Percentiles rank a stretch among this genome's conserved stretches.
These are phyloP conservation scores for Amesomyces nigricolor DNA, from an alignment of 2,329 filamentous ascomycete species.

Conservation along the genomic window DNA sequence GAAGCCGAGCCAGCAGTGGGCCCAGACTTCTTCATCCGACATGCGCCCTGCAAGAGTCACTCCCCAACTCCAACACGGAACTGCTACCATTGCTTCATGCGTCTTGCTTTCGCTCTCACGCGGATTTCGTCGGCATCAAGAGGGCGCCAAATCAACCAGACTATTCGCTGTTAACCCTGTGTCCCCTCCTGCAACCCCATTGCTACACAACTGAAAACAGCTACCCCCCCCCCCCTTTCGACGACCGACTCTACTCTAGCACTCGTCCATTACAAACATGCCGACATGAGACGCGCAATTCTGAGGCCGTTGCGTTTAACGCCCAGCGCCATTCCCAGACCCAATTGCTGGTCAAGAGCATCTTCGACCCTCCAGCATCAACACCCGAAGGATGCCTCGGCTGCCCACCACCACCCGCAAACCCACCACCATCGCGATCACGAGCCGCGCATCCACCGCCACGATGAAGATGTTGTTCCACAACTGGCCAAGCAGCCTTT, in stretches of 20 bases:
- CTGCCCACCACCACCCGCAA: constrained; percentile 10
- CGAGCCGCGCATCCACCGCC: constrained; percentile 30
- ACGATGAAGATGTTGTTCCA: constrained; percentile 70
- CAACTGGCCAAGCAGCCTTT: constrained; percentile 71
- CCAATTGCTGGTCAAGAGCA: constrained; percentile 4
- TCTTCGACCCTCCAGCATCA: constrained; percentile 20
- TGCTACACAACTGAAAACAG: neutral
- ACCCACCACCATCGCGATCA: constrained; percentile 31
- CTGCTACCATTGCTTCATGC: neutral
- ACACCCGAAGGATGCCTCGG: constrained; percentile 8
- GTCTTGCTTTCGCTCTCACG: too few species aligned
- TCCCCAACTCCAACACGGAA: neutral
- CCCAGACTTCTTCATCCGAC: neutral
- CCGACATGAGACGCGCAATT: constrained; percentile 40
- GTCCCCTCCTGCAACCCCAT: too few species aligned
- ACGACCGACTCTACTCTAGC: too few species aligned
- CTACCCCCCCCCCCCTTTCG: neutral
- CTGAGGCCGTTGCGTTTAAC: constrained; percentile 36
- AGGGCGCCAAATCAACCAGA: too few species aligned
- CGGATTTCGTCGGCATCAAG: too few species aligned
- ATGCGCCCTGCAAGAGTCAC: neutral
- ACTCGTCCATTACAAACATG: constrained; percentile 31
- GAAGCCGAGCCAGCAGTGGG: neutral
- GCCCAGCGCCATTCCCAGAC: constrained; percentile 18
- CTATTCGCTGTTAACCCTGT: too few species aligned